Evolutionary conservation across 306 rosid species (phyloP), one percentile per base, ranked within the genome.

Genomic region (Cucumis cinereus): DNA sequence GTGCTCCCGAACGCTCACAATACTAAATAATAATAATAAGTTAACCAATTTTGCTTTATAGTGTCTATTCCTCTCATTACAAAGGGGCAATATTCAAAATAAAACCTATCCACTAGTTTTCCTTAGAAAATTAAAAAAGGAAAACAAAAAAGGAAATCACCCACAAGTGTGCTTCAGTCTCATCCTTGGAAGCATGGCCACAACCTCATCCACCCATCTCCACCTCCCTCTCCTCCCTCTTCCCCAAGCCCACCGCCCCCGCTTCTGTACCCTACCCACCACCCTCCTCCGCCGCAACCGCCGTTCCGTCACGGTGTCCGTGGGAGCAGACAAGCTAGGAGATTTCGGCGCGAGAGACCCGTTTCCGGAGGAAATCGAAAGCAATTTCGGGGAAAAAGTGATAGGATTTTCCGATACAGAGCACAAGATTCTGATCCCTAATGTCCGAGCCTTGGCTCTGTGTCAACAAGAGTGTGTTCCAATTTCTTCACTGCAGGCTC

Each of bases 321-420:
- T 63, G 12, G 86, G 45, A 17, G 0, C 20, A 15, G 90, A 90
- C 24, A 45, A 2, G 1, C 52, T 45, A 5, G 97, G 96, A 0
- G 98, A 93, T 47, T 90, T 86, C 53, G 98, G 98, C 3, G 97
- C 91, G 5, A 81, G 98, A 68, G 98, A 91, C 82, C 98, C 98
- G 0, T 93, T 86, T 68, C 97, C 97, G 0, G 98, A 93, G 10
- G 98, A 93, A 63, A 0, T 93, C 35, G 98, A 84, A 9, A 93
- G 98, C 23, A 2, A 63, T 4, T 93, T 93, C 71, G 96, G 83
- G 6, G 97, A 93, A 5, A 93, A 91, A 77, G 98, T 93, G 41
- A 41, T 91, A 8, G 94, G 98, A 23, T 77, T 17, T 33, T 2
- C 0, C 2, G 41, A 59, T 83, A 91, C 96, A 0, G 94, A 93